phyloP scores from a whole-genome alignment of 257 asterid species.

The Salvia miltiorrhiza region DNA sequence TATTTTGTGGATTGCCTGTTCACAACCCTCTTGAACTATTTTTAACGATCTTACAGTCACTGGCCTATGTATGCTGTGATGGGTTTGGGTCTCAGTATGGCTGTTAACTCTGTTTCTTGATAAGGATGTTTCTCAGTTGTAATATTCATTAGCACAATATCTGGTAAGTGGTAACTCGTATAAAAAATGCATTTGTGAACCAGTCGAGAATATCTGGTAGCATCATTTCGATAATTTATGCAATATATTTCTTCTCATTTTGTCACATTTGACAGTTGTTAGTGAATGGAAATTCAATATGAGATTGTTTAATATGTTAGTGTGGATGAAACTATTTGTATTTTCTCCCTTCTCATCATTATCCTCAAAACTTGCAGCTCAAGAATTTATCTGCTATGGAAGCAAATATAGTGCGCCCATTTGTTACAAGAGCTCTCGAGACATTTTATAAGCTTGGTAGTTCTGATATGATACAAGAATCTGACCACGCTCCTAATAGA shows the following conservation, averaged over 20 bases:
- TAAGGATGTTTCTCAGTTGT: neutral
- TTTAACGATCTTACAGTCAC: neutral
- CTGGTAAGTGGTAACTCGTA: neutral
- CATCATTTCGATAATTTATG: neutral
- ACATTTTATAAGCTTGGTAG: constrained; percentile 67
- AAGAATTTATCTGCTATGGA: constrained; percentile 93
- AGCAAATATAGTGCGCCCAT: constrained; percentile 89
- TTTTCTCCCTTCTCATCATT: constrained; percentile 7
- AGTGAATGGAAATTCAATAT: neutral
- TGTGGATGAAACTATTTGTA: neutral
- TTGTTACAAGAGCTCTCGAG: constrained; percentile 79
- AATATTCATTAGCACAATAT: neutral
- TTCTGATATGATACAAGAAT: constrained; percentile 75
- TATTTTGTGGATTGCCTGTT: neutral
- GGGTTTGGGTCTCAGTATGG: neutral
- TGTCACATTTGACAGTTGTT: neutral
- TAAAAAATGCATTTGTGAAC: neutral
- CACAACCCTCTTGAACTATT: neutral
- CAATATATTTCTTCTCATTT: neutral
- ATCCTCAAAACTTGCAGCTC: constrained; percentile 52
- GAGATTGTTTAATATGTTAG: neutral
- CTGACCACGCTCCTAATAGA: constrained; percentile 51
- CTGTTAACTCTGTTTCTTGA: constrained; percentile 3
- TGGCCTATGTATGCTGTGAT: neutral
- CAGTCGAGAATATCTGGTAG: constrained; percentile 12